These are phyloP conservation scores for Saccharomycopsis fodiens DNA, from an alignment of 805 yeast genomes.

Conservation along the genomic window DNA sequence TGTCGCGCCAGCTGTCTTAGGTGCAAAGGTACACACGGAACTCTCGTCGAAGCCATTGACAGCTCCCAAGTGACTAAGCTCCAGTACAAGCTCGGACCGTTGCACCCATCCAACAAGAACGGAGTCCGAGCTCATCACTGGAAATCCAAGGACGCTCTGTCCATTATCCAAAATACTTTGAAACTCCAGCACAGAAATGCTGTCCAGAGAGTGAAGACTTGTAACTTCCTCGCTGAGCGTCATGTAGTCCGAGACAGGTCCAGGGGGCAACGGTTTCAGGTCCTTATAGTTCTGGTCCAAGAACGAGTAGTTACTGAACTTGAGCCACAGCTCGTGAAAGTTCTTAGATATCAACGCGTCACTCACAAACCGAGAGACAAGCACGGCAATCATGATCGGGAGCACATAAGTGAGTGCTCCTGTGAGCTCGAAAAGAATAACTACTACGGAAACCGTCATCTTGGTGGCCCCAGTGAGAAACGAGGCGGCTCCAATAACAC, in stretches of 20 bases:
- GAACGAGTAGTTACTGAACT: slow-evolving; percentile 25
- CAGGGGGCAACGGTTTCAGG: slow-evolving; percentile 34
- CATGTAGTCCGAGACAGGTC: slow-evolving; percentile 31
- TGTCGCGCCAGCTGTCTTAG: not conserved
- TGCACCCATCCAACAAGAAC: slow-evolving; percentile 38
- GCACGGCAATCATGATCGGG: slow-evolving; percentile 80
- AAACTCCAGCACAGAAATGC: not conserved
- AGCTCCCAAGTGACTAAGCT: slow-evolving; percentile 22
- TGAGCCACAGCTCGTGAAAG: slow-evolving; percentile 57
- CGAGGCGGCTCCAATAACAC: slow-evolving; percentile 83
- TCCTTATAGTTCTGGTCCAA: slow-evolving; percentile 28
- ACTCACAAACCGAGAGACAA: slow-evolving; percentile 64
- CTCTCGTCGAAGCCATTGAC: slow-evolving; percentile 6
- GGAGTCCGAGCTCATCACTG: slow-evolving; percentile 34
- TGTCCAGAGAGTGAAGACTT: slow-evolving; percentile 25
- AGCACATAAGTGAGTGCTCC: slow-evolving; percentile 80
- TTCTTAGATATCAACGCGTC: slow-evolving; percentile 54
- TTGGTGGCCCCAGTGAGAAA: slow-evolving; percentile 76
- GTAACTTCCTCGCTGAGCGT: slow-evolving; percentile 17
- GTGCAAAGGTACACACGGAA: slow-evolving; percentile 17
- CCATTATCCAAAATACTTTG: not conserved
- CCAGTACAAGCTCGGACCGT: slow-evolving; percentile 30
- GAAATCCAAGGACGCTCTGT: slow-evolving; percentile 26
- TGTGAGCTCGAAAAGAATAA: slow-evolving; percentile 72
- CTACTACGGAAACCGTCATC: slow-evolving; percentile 73